Conservation (phyloP, 2,329 filamentous ascomycete genomes). For the Pestalotiopsis sp. region DNA sequence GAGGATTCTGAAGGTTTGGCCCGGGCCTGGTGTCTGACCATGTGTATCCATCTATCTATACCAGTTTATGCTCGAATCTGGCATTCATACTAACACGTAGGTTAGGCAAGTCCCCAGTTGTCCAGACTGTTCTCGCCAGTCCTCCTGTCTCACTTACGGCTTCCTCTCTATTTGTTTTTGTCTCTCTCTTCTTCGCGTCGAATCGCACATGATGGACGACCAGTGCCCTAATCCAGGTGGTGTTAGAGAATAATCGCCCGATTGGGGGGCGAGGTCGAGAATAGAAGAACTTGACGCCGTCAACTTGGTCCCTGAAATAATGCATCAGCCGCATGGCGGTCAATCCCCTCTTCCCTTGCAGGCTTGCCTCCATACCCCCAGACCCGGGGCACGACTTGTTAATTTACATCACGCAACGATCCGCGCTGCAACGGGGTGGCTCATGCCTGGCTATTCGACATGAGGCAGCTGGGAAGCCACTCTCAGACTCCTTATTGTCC, state of each 20-base stretch:
- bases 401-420: neutral
- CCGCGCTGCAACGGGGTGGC: neutral
- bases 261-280: neutral
- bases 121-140: neutral
- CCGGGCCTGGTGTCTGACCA: too few relatives aligned
- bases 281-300: neutral
- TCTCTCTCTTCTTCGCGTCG: neutral
- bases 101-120: neutral
- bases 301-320: neutral
- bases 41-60: neutral
- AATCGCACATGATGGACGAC: neutral
- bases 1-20: neutral
- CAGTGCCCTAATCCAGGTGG: neutral
- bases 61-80: neutral
- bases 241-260: neutral
- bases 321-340: neutral
- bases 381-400: neutral
- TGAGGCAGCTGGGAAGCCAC: neutral
- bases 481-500: neutral
- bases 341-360: neutral
- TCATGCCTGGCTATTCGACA: neutral
- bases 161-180: neutral
- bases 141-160: neutral
- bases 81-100: neutral
- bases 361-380: neutral